phyloP scores from a whole-genome alignment of 2,329 filamentous ascomycete genomes.

The Rhynchosporium secalis region DNA sequence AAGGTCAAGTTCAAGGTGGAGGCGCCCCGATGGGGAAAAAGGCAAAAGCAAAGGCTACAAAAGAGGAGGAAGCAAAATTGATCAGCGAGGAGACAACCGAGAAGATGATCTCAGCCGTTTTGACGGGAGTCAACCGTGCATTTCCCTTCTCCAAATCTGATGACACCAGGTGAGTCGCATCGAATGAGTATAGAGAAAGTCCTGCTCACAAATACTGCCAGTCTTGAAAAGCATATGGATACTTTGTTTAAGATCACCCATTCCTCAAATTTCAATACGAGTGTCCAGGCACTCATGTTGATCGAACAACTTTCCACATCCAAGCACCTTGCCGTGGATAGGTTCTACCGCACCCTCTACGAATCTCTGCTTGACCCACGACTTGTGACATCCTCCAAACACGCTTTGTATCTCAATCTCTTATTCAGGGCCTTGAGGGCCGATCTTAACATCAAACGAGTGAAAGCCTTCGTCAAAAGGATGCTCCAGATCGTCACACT shows the following conservation, averaged over 20 bases:
- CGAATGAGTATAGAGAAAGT: neutral
- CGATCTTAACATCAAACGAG: constrained; percentile 84
- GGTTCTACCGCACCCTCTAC: constrained; percentile 94
- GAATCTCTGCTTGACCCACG: constrained; percentile 92
- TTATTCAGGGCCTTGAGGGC: constrained; percentile 85
- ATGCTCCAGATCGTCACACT: constrained; percentile 83
- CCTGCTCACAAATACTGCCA: constrained; percentile 41
- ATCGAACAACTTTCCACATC: constrained; percentile 87
- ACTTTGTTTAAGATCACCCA: constrained; percentile 95
- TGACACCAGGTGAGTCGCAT: constrained; percentile 61
- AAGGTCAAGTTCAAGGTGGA: constrained; percentile 54
- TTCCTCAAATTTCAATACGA: constrained; percentile 98
- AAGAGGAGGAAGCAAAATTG: constrained; percentile 43
- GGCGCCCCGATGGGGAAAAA: constrained; percentile 53
- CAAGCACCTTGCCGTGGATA: constrained; percentile 79
- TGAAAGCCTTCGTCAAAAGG: constrained; percentile 95
- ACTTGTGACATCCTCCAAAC: constrained; percentile 86
- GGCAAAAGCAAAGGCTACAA: constrained; percentile 45
- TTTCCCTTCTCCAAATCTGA: constrained; percentile 89
- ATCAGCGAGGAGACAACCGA: constrained; percentile 60
- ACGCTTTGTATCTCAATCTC: constrained; percentile 91
- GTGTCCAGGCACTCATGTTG: constrained; percentile 89
- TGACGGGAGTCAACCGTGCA: constrained; percentile 93
- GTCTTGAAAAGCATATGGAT: constrained; percentile 84
- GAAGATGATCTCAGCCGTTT: constrained; percentile 86